Percentiles rank a stretch among this genome's conserved stretches.
These are phyloP conservation scores for Talaromyces rugulosus DNA, from an alignment of 2,329 filamentous ascomycete genomes.

Conservation along the genomic window DNA sequence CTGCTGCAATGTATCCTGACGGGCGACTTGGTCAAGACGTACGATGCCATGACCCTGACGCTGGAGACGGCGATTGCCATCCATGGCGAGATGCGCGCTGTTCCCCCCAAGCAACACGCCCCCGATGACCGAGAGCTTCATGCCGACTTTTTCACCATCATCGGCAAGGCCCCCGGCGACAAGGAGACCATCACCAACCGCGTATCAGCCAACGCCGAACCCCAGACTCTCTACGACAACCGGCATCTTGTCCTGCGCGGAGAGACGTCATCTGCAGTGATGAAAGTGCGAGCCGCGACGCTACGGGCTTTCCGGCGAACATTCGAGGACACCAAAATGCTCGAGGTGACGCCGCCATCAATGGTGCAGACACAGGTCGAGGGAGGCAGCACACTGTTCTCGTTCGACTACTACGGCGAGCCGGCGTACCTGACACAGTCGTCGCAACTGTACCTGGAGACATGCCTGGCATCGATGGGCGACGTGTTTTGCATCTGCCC, in stretches of 20 bases:
- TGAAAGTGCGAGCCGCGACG: slow-evolving; percentile 79
- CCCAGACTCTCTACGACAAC: slow-evolving; percentile 72
- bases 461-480: slow-evolving; percentile 80
- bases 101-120: slow-evolving; percentile 72
- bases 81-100: slow-evolving; percentile 75
- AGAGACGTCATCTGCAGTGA: slow-evolving; percentile 76
- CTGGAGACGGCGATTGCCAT: slow-evolving; percentile 84
- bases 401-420: slow-evolving; percentile 83
- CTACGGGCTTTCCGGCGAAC: slow-evolving; percentile 75
- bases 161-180: slow-evolving; percentile 74
- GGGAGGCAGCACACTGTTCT: slow-evolving; percentile 86
- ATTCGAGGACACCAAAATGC: slow-evolving; percentile 71
- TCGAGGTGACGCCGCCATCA: slow-evolving; percentile 83
- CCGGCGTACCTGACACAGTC: slow-evolving; percentile 93
- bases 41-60: slow-evolving; percentile 80
- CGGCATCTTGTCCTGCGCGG: slow-evolving; percentile 81
- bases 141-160: slow-evolving; percentile 81
- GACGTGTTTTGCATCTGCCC: slow-evolving; percentile 98
- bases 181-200: slow-evolving; percentile 89
- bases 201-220: slow-evolving; percentile 64
- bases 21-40: slow-evolving; percentile 82
- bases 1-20: slow-evolving; percentile 79
- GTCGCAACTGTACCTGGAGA: slow-evolving; percentile 96
- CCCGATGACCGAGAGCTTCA: slow-evolving; percentile 83
- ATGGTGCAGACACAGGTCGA: slow-evolving; percentile 95